Evolutionary conservation across 306 rosid genomes (phyloP).

Genomic region (Glycine latifolia): DNA sequence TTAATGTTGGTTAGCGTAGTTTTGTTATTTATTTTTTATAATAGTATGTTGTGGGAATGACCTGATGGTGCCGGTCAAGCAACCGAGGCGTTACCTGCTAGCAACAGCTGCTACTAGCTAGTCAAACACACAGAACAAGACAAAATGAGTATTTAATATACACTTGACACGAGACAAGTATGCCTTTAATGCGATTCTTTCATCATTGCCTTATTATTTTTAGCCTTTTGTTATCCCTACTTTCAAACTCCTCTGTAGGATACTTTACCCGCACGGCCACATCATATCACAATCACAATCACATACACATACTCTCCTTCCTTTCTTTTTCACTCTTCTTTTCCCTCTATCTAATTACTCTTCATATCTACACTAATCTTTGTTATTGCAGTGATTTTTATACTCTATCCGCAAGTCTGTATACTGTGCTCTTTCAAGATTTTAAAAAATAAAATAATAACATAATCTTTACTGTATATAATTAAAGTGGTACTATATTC

Average conservation of each 20-base stretch:
- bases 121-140: conserved; percentile 55
- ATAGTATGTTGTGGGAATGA: conserved; percentile 14
- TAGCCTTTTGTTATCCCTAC: conserved; percentile 50
- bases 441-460: too few relatives aligned
- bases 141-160: conserved; percentile 42
- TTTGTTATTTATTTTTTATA: too few relatives aligned
- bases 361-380: too few relatives aligned
- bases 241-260: conserved; percentile 49
- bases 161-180: conserved; percentile 47
- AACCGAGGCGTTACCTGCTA: conserved; percentile 58
- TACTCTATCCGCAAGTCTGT: too few relatives aligned
- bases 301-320: background rate
- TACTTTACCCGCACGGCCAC: conserved; percentile 49
- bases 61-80: conserved; percentile 57
- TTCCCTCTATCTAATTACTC: too few relatives aligned
- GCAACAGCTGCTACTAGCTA: conserved; percentile 41
- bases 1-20: too few relatives aligned
- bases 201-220: conserved; percentile 82
- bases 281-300: conserved; percentile 32
- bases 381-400: too few relatives aligned
- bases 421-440: too few relatives aligned
- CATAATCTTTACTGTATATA: too few relatives aligned
- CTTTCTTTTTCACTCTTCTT: background rate
- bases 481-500: background rate
- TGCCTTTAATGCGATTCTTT: conserved; percentile 58